Conservation (phyloP, 495 filamentous ascomycete genomes). For the Endocarpon pusillum region DNA sequence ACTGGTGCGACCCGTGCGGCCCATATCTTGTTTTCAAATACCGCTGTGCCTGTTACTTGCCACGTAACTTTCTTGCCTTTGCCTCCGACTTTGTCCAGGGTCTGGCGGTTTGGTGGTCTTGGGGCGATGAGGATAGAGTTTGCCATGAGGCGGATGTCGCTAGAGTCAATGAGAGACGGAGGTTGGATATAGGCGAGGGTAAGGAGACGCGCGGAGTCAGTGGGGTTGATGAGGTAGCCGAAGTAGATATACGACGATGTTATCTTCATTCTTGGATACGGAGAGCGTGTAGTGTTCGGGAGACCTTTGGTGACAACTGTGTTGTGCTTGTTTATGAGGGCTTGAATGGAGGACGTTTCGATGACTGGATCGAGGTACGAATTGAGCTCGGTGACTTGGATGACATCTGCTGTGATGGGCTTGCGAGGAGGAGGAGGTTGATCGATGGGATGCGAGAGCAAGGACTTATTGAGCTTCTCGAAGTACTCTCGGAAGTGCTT, state of each 20-base stretch:
- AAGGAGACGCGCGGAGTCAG: conserved; percentile 53
- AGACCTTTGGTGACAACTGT: conserved; percentile 24
- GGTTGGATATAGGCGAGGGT: conserved; percentile 36
- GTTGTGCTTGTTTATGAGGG: conserved; percentile 81
- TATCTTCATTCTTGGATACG: conserved; percentile 39
- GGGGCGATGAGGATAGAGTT: conserved; percentile 84
- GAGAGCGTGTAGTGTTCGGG: conserved; percentile 17
- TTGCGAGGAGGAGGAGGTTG: conserved; percentile 25
- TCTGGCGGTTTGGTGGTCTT: conserved; percentile 43
- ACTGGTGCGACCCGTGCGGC: conserved; percentile 56
- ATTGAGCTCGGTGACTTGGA: conserved; percentile 66
- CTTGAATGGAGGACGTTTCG: conserved; percentile 74
- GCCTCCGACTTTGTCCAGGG: conserved; percentile 70
- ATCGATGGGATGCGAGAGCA: conserved; percentile 14
- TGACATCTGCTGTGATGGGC: conserved; percentile 59
- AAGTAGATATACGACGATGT: conserved; percentile 84
- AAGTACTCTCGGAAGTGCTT: conserved; percentile 74
- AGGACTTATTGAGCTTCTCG: conserved; percentile 44
- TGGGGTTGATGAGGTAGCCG: conserved; percentile 65
- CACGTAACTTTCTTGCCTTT: conserved; percentile 66
- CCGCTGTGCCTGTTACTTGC: conserved; percentile 60
- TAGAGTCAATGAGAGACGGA: conserved; percentile 26
- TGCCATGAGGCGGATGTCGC: conserved; percentile 66
- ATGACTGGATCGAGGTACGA: conserved; percentile 64
- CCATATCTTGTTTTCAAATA: conserved; percentile 68